A percentile compares a stretch with the other conserved stretches of the same genome.
phyloP scores from a whole-genome alignment of 257 asterid genomes.

The Handroanthus guayacan region DNA sequence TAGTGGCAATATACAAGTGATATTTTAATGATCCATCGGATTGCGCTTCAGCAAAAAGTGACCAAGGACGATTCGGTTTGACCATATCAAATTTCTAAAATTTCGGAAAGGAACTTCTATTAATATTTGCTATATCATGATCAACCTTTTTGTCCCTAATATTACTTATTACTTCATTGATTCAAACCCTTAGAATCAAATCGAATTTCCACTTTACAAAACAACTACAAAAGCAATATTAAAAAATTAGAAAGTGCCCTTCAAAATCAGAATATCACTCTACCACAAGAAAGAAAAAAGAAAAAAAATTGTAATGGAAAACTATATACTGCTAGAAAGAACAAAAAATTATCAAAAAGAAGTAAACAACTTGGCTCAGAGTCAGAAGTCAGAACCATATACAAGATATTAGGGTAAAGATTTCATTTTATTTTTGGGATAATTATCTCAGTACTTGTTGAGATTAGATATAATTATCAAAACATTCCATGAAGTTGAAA shows the following conservation, averaged over 20 bases:
- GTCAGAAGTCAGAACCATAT: conserved; percentile 6
- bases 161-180: conserved; percentile 16
- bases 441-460: too few relatives aligned
- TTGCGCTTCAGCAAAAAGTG: conserved; percentile 26
- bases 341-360: not conserved
- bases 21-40: not conserved
- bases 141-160: conserved; percentile 42
- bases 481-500: too few relatives aligned
- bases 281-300: too few relatives aligned
- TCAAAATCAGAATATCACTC: not conserved
- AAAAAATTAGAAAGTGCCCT: too few relatives aligned
- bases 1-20: conserved; percentile 6
- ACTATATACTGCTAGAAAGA: not conserved
- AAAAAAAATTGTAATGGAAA: not conserved
- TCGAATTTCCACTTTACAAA: not conserved
- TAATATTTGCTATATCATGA: conserved; percentile 23
- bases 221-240: too few relatives aligned
- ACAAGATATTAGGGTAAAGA: not conserved
- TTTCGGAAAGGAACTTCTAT: conserved; percentile 45
- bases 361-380: not conserved
- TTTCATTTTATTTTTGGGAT: not conserved
- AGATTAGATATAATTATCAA: too few relatives aligned
- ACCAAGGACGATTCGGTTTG: conserved; percentile 41
- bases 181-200: conserved; percentile 14
- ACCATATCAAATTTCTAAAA: conserved; percentile 40